Evolutionary conservation across 441 rosid species (phyloP), one percentile per base, ranked within the genome.

Genomic region (Jatropha podagrica): DNA sequence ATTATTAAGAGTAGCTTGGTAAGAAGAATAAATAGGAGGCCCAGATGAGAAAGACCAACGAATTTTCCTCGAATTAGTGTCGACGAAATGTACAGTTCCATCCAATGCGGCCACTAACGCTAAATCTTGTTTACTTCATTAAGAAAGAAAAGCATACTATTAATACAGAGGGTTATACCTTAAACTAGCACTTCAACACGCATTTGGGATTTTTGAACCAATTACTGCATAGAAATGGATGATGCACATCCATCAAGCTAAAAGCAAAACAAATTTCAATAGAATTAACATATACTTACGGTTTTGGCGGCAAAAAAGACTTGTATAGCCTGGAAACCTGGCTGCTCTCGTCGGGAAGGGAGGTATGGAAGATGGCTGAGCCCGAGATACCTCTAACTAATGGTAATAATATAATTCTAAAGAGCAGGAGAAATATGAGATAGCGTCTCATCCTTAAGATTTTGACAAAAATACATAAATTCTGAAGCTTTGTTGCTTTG

Each of bases 31-130:
- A 63, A 90, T 90, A 0, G 97, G 95, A 68, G 81, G 79, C 3
- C 92, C 92, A 63, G 94, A 80, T 14, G 88, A 65, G 49, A 91
- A 85, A 4, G 95, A 92, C 97, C 98, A 92, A 54, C 78, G 86
- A 32, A 82, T 75, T 76, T 83, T 82, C 64, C 79, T 65, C 1
- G 85, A 83, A 3, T 76, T 82, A 68, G 79, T 77, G 73, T 94
- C 92, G 71, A 91, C 81, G 60, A 90, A 83, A 77, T 89, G 80
- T 46, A 94, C 80, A 7, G 88, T 84, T 74, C 97, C 97, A 73
- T 92, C 97, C 80, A 79, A 79, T 52, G 89, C 87, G 68, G 90
- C 90, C 75, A 90, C 80, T 59, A 95, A 49, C 7, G 86, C 87
- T 62, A 90, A 71, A 69, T 83, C 84, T 55, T 79, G 85, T 71